Evolutionary conservation across 2,329 filamentous ascomycete species (phyloP).

Genomic region (Fusarium multiceps): DNA sequence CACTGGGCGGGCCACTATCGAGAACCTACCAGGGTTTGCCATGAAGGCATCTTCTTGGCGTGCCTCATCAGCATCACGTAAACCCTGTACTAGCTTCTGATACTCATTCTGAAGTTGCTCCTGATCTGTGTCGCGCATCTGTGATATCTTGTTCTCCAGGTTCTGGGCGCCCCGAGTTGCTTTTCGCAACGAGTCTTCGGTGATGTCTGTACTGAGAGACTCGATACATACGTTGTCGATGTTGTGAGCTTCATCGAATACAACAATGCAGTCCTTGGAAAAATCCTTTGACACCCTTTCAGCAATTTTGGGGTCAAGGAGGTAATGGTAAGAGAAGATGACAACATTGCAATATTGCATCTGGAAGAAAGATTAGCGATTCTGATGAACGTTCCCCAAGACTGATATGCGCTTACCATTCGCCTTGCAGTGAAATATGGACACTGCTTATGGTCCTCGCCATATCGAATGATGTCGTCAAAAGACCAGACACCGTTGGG

Average conservation of each 20-base stretch:
- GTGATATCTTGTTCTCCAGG: conserved; percentile 87
- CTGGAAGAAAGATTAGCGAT: conserved; percentile 54
- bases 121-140: conserved; percentile 96
- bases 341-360: conserved; percentile 99
- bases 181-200: conserved; percentile 91
- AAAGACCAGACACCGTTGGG: conserved; percentile 97
- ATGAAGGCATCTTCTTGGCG: conserved; percentile 96
- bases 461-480: conserved; percentile 87
- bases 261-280: conserved; percentile 97
- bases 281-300: conserved; percentile 94
- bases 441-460: conserved; percentile 95
- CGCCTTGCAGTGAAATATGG: conserved; percentile 95
- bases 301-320: conserved; percentile 97
- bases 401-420: conserved; percentile 71
- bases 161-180: conserved; percentile 92
- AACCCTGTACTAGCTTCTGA: conserved; percentile 90
- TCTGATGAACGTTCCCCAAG: background rate
- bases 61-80: conserved; percentile 88
- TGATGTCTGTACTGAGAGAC: conserved; percentile 94
- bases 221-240: conserved; percentile 99
- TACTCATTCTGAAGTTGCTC: conserved; percentile 96
- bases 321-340: conserved; percentile 99
- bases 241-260: conserved; percentile 98
- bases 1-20: background rate
- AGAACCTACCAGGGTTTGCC: conserved; percentile 77